These are phyloP conservation scores for Trametopsis cervina DNA, from an alignment of 768 basidiomycete genomes.

Conservation along the genomic window DNA sequence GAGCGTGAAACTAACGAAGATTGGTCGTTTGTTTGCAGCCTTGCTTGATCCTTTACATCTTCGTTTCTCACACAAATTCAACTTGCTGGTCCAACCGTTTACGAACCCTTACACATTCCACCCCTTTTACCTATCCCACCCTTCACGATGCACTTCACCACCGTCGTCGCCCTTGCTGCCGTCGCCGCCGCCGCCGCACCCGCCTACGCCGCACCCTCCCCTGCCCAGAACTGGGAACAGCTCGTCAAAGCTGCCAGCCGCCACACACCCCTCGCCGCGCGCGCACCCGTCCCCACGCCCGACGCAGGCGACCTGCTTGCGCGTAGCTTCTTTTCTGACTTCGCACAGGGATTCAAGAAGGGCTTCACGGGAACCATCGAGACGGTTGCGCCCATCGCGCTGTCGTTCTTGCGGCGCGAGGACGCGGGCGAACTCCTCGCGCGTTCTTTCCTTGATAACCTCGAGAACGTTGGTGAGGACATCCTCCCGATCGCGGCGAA, in stretches of 20 bases:
- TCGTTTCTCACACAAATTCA: background rate
- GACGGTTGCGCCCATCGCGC: background rate
- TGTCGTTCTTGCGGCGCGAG: slow-evolving; percentile 3
- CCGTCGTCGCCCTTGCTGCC: slow-evolving; percentile 2
- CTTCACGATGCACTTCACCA: slow-evolving; percentile 2
- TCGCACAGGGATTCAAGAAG: slow-evolving; percentile 3
- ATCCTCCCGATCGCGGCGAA: too few relatives aligned
- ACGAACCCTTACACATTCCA: too few relatives aligned
- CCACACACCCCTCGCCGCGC: slow-evolving; percentile 1
- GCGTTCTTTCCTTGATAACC: too few relatives aligned
- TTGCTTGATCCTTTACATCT: slow-evolving; percentile 3
- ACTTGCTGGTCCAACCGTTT: background rate
- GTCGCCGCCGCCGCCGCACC: slow-evolving; percentile 3
- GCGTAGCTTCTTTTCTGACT: slow-evolving; percentile 2
- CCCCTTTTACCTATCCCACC: background rate
- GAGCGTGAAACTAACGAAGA: too few relatives aligned
- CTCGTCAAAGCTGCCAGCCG: background rate
- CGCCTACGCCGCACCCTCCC: background rate
- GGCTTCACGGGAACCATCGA: slow-evolving; percentile 4
- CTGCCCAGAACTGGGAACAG: background rate
- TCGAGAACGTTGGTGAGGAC: too few relatives aligned
- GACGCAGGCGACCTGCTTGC: background rate
- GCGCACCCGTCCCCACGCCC: background rate
- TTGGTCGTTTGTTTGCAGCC: background rate
- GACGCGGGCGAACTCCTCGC: too few relatives aligned